These are phyloP conservation scores for Posidonia australis DNA, from an alignment of 106 monocot species.

Conservation along the genomic window DNA sequence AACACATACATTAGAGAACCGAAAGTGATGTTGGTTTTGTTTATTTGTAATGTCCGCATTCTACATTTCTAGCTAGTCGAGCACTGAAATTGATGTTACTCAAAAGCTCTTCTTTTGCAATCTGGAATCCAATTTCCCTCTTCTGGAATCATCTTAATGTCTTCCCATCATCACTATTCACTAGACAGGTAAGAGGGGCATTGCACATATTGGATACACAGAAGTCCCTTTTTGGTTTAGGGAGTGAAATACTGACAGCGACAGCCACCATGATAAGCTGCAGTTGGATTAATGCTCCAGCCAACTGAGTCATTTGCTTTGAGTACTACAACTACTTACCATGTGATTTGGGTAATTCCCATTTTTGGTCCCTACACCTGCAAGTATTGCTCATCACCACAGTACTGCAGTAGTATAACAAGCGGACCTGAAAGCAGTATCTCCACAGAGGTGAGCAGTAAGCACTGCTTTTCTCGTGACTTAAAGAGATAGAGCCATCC, in stretches of 20 bases:
- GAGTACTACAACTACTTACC: not conserved
- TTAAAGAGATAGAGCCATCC: not conserved
- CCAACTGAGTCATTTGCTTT: not conserved
- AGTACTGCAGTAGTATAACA: not conserved
- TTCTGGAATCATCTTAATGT: not conserved
- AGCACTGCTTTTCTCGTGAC: not conserved
- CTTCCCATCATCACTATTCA: not conserved
- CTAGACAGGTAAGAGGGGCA: too few relatives aligned
- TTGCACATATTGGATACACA: too few relatives aligned
- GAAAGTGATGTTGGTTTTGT: too few relatives aligned
- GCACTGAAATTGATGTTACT: conserved; percentile 1
- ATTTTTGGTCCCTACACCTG: conserved; percentile 1
- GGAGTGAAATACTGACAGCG: too few relatives aligned
- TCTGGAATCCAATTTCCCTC: not conserved
- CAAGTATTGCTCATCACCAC: not conserved
- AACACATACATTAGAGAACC: too few relatives aligned
- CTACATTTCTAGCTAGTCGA: not conserved
- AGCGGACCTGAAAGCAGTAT: not conserved
- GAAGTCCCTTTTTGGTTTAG: not conserved
- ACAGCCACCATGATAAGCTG: not conserved
- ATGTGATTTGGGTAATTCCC: not conserved
- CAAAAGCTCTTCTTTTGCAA: not conserved
- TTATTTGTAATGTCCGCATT: too few relatives aligned
- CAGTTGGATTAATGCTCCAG: not conserved
- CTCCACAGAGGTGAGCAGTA: not conserved